Percentiles rank a stretch among this genome's conserved stretches.
Evolutionary conservation across 2,329 filamentous ascomycete species (phyloP).

Genomic region (Podosphaera fusca): DNA sequence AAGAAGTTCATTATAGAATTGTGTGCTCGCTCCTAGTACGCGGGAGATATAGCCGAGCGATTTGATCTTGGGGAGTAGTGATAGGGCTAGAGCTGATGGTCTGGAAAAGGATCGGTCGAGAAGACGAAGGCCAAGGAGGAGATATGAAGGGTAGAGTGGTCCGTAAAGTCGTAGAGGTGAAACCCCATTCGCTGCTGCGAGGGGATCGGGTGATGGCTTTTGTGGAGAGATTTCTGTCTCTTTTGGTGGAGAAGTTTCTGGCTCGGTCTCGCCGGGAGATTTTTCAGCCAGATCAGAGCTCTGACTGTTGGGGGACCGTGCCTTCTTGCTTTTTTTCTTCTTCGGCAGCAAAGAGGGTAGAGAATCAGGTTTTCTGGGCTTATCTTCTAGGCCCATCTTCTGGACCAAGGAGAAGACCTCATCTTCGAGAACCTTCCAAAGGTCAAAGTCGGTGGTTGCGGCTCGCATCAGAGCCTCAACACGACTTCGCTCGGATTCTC

Average conservation of each 20-base stretch:
- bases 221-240: background rate
- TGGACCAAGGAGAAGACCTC: conserved; percentile 41
- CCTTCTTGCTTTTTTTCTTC: conserved; percentile 3
- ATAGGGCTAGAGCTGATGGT: conserved; percentile 34
- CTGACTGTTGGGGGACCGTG: background rate
- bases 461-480: conserved; percentile 30
- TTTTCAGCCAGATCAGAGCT: background rate
- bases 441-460: conserved; percentile 34
- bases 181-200: conserved; percentile 2
- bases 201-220: background rate
- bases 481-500: conserved; percentile 23
- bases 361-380: background rate
- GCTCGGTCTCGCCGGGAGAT: background rate
- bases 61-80: conserved; percentile 43
- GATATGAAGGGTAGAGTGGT: conserved; percentile 37
- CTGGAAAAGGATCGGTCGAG: conserved; percentile 33
- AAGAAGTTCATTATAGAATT: conserved; percentile 46
- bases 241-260: background rate
- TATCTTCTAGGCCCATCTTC: conserved; percentile 27
- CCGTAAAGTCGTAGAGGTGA: conserved; percentile 30
- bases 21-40: conserved; percentile 45
- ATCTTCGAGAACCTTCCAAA: conserved; percentile 43
- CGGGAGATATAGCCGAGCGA: conserved; percentile 44
- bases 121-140: conserved; percentile 31
- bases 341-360: background rate